Evolutionary conservation across 441 rosid genomes (phyloP).

Genomic region (Dalechampia spathulata): DNA sequence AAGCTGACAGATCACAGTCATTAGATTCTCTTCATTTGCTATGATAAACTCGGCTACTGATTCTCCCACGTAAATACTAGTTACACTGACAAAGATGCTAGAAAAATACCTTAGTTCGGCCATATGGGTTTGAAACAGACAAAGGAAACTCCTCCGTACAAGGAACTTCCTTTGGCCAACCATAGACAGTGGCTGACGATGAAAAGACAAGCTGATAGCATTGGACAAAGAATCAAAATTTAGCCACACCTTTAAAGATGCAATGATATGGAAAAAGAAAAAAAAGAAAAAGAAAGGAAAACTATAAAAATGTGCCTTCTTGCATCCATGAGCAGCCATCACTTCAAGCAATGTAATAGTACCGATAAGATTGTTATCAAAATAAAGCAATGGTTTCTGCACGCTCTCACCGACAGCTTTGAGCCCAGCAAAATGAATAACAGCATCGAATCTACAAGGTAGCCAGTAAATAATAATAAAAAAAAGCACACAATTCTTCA

Average conservation of each 20-base stretch:
- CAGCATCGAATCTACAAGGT: constrained; percentile 76
- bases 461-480: constrained; percentile 7
- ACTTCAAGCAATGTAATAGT: constrained; percentile 74
- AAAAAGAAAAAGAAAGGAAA: constrained; percentile 12
- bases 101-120: constrained; percentile 68
- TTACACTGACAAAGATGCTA: neutral
- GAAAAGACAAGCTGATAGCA: constrained; percentile 90
- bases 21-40: constrained; percentile 4
- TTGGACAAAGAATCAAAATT: no score
- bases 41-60: neutral
- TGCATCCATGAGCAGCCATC: constrained; percentile 79
- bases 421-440: constrained; percentile 92
- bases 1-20: constrained; percentile 43
- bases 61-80: neutral
- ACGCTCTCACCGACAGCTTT: constrained; percentile 99
- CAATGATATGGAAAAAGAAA: constrained; percentile 12
- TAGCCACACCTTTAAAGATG: no score
- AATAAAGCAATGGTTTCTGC: constrained; percentile 69
- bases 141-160: constrained; percentile 86
- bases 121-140: constrained; percentile 74
- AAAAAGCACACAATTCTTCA: no score
- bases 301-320: no score
- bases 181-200: constrained; percentile 97
- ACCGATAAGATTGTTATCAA: constrained; percentile 72
- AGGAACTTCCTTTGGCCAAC: constrained; percentile 92